Evolutionary conservation across 306 rosid genomes (phyloP).

Genomic region (Alnus glutinosa): DNA sequence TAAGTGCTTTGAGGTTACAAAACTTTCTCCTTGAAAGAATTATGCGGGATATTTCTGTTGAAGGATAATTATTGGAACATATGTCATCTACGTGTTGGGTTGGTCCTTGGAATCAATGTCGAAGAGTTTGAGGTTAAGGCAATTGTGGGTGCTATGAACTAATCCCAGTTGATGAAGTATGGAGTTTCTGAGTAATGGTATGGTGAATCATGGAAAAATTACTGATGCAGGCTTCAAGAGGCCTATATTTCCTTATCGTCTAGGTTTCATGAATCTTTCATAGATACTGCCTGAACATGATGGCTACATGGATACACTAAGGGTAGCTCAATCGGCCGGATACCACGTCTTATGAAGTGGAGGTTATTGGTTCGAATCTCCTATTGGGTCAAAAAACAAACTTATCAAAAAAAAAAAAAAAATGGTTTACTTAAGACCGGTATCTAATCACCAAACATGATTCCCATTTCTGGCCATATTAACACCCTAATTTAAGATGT

Average conservation of each 20-base stretch:
- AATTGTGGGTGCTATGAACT: background rate
- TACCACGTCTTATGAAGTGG: too few species aligned
- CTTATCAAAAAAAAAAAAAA: background rate
- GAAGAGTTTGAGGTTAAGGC: constrained; percentile 1
- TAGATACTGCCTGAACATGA: background rate
- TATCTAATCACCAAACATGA: background rate
- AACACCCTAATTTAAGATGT: background rate
- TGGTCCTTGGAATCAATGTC: background rate
- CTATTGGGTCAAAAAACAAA: too few species aligned
- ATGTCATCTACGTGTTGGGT: background rate
- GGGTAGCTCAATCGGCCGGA: too few species aligned
- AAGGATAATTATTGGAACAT: background rate
- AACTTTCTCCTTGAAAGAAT: background rate
- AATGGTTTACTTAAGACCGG: background rate
- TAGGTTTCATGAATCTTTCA: background rate
- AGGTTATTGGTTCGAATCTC: too few species aligned
- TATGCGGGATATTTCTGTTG: background rate
- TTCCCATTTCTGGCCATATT: background rate
- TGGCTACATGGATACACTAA: background rate
- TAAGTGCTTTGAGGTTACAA: background rate
- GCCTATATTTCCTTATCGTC: background rate
- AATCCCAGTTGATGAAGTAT: background rate
- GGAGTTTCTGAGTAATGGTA: background rate
- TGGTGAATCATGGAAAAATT: background rate
- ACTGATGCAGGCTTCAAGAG: background rate